Percentiles rank a stretch among this genome's conserved stretches.
These are phyloP conservation scores for Prunus armeniaca DNA, from an alignment of 306 rosid genomes.

Conservation along the genomic window DNA sequence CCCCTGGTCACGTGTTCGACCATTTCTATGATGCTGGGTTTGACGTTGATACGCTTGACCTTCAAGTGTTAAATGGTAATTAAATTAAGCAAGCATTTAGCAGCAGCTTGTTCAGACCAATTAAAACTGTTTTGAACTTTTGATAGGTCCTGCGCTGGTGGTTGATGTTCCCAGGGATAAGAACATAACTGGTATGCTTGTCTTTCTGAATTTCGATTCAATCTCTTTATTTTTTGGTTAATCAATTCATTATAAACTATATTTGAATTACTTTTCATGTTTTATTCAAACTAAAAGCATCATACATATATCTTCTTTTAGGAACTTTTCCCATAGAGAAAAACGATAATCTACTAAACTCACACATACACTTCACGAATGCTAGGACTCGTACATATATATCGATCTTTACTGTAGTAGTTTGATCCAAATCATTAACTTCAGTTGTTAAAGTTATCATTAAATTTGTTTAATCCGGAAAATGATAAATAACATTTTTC, in stretches of 20 bases:
- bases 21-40: conserved; percentile 76
- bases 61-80: conserved; percentile 61
- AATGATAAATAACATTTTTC: too few species aligned
- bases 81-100: neutral
- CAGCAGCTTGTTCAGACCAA: neutral
- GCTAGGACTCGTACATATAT: rapidly evolving
- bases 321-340: rapidly evolving
- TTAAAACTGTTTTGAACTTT: neutral
- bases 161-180: conserved; percentile 75
- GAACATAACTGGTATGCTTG: conserved; percentile 67
- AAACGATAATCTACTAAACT: too few species aligned
- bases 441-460: too few species aligned
- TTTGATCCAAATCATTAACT: too few species aligned
- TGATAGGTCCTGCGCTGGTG: conserved; percentile 60
- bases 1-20: conserved; percentile 52
- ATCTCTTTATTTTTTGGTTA: too few species aligned
- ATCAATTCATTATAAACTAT: too few species aligned
- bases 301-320: too few species aligned
- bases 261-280: too few species aligned
- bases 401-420: too few species aligned
- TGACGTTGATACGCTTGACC: conserved; percentile 71
- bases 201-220: neutral
- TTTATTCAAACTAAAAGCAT: too few species aligned
- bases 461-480: too few species aligned
- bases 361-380: too few species aligned